Conservation (phyloP, 805 yeast species). For the Suhomyces faveliae region DNA sequence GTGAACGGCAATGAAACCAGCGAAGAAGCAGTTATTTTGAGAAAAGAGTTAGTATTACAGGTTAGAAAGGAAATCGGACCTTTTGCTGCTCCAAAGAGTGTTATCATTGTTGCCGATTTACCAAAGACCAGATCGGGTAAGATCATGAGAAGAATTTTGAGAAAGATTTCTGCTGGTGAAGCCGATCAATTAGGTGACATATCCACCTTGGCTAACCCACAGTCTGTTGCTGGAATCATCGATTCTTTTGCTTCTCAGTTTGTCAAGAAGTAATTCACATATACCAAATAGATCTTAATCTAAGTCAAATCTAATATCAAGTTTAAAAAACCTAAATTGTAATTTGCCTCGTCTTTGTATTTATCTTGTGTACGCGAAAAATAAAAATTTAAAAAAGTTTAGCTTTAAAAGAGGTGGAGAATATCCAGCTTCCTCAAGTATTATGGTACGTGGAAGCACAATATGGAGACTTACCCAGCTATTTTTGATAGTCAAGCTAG, state of each 20-base stretch:
- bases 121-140: constrained; percentile 88
- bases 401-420: neutral
- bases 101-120: constrained; percentile 69
- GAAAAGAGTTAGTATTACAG: constrained; percentile 63
- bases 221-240: constrained; percentile 65
- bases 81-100: constrained; percentile 79
- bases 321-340: neutral
- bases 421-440: neutral
- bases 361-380: neutral
- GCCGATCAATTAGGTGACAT: constrained; percentile 81
- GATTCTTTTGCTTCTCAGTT: constrained; percentile 39
- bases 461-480: constrained; percentile 10
- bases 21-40: constrained; percentile 52
- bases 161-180: constrained; percentile 73
- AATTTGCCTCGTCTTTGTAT: neutral
- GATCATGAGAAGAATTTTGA: constrained; percentile 81
- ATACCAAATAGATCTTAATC: neutral
- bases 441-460: neutral
- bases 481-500: constrained; percentile 32
- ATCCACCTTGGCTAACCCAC: constrained; percentile 75
- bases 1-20: constrained; percentile 29
- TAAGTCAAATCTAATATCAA: neutral
- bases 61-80: constrained; percentile 83
- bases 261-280: constrained; percentile 33
- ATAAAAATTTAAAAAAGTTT: neutral